Percentiles rank a stretch among this genome's conserved stretches.
Conservation (phyloP, 2,329 filamentous ascomycete genomes). For the Cytospora piceicola region DNA sequence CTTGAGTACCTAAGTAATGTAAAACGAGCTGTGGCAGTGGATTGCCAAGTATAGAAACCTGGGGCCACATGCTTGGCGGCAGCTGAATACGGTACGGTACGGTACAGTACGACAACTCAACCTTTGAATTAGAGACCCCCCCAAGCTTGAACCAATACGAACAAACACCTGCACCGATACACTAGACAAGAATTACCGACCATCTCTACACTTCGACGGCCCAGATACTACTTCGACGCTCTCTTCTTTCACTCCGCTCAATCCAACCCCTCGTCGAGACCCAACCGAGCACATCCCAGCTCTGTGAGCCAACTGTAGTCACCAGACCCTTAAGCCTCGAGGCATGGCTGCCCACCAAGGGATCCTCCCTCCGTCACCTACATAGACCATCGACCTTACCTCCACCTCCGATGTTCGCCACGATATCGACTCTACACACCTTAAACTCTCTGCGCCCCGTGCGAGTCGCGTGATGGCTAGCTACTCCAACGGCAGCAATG, state of each 20-base stretch:
- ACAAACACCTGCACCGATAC: not conserved
- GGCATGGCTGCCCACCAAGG: constrained; percentile 29
- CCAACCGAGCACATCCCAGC: not conserved
- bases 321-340: constrained; percentile 8
- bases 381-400: constrained; percentile 5
- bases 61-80: not conserved
- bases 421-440: not conserved
- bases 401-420: not conserved
- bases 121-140: not conserved
- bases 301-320: not conserved
- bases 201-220: not conserved
- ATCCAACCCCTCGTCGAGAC: not conserved
- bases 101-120: not conserved
- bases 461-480: constrained; percentile 28
- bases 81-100: not conserved
- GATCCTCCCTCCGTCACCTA: constrained; percentile 15
- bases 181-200: not conserved
- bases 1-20: no score
- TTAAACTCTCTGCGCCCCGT: constrained; percentile 6
- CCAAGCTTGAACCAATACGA: not conserved
- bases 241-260: not conserved
- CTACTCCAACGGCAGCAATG: constrained; percentile 26
- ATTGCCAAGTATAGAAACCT: constrained; percentile 16
- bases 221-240: not conserved
- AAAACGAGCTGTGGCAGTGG: constrained; percentile 13